Percentiles rank a stretch among this genome's conserved stretches.
Conservation (phyloP, 106 monocot species). For the Agapanthus africanus region DNA sequence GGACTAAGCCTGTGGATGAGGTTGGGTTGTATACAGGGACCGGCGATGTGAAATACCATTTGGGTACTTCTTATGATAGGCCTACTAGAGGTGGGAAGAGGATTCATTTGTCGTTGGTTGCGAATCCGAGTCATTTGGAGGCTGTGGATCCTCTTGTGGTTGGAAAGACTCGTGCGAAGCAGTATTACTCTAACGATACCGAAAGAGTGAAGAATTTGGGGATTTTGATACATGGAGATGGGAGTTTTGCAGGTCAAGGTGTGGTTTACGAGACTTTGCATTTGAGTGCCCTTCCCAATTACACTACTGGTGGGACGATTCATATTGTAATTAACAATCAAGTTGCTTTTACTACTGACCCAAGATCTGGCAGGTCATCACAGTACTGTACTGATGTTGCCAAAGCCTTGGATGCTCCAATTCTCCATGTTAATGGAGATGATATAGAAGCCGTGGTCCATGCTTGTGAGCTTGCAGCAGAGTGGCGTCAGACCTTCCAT, state of each 20-base stretch:
- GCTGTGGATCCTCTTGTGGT: slow-evolving; percentile 90
- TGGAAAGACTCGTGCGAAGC: slow-evolving; percentile 87
- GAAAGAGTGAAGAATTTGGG: slow-evolving; percentile 72
- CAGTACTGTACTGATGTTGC: slow-evolving; percentile 99
- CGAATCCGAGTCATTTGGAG: slow-evolving; percentile 97
- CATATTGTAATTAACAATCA: slow-evolving; percentile 95
- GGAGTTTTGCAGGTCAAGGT: slow-evolving; percentile 96
- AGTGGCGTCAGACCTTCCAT: slow-evolving; percentile 94
- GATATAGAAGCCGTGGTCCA: slow-evolving; percentile 92
- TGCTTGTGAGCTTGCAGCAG: slow-evolving; percentile 87
- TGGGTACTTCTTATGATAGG: slow-evolving; percentile 90
- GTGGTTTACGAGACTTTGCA: slow-evolving; percentile 96
- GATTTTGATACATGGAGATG: slow-evolving; percentile 84
- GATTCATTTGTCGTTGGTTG: slow-evolving; percentile 81
- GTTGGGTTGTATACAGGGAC: slow-evolving; percentile 83
- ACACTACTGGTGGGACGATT: slow-evolving; percentile 91
- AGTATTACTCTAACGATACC: slow-evolving; percentile 67
- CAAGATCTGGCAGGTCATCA: slow-evolving; percentile 68
- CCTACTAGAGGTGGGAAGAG: slow-evolving; percentile 77
- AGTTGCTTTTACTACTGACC: slow-evolving; percentile 95
- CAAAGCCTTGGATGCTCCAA: slow-evolving; percentile 78
- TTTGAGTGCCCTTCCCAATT: slow-evolving; percentile 83
- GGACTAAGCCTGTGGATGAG: slow-evolving; percentile 47
- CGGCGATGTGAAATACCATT: slow-evolving; percentile 93
- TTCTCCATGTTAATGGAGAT: slow-evolving; percentile 98